A percentile compares a stretch with the other conserved stretches of the same genome.
Conservation (phyloP, 148 eudicot genomes). For the Pouteria glomerata region DNA sequence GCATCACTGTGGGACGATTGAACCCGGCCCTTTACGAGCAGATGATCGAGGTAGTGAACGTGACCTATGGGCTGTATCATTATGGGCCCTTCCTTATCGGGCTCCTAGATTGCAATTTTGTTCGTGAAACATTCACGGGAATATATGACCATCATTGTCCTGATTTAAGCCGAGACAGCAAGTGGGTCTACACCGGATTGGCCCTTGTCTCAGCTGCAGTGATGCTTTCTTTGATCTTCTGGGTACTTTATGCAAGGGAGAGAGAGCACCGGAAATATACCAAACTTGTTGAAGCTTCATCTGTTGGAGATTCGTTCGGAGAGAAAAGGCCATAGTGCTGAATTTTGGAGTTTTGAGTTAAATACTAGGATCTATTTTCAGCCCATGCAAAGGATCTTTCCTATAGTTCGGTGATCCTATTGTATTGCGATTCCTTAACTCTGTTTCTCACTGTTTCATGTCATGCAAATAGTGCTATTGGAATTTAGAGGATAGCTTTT, state of each 20-base stretch:
- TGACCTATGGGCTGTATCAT: slow-evolving; percentile 57
- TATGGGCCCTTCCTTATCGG: slow-evolving; percentile 61
- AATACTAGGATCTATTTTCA: too few relatives aligned
- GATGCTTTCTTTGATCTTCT: slow-evolving; percentile 64
- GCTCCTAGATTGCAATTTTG: slow-evolving; percentile 64
- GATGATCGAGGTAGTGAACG: slow-evolving; percentile 43
- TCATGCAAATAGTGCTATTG: too few relatives aligned
- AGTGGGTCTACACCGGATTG: slow-evolving; percentile 64
- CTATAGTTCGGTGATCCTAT: too few relatives aligned
- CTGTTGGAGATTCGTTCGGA: slow-evolving; percentile 9
- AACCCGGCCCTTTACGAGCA: slow-evolving; percentile 57
- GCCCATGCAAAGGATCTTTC: not conserved
- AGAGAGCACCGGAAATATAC: slow-evolving; percentile 64
- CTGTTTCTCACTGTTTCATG: too few relatives aligned
- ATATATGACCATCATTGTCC: slow-evolving; percentile 52
- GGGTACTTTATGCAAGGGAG: slow-evolving; percentile 82
- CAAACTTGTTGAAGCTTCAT: slow-evolving; percentile 25
- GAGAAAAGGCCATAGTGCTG: slow-evolving; percentile 14
- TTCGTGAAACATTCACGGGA: slow-evolving; percentile 51
- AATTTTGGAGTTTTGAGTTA: not conserved
- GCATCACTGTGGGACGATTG: slow-evolving; percentile 64
- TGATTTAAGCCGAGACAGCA: slow-evolving; percentile 43
- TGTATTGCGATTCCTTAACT: too few relatives aligned
- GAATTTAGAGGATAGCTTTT: too few relatives aligned
- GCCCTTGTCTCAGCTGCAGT: slow-evolving; percentile 65